These are phyloP conservation scores for Yueomyces sinensis DNA, from an alignment of 805 yeast genomes.

Conservation along the genomic window DNA sequence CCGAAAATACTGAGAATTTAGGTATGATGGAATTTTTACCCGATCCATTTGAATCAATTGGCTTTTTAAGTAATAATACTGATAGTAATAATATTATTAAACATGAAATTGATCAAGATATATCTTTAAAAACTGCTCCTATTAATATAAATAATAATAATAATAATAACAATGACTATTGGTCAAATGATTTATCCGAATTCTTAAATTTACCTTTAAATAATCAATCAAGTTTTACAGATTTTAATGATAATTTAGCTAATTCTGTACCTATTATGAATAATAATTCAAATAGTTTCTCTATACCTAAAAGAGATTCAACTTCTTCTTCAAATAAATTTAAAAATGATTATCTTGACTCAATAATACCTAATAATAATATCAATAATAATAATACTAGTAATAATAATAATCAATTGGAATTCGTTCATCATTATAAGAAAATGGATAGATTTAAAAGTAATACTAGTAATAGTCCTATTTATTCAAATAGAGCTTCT, in stretches of 20 bases:
- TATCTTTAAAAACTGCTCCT: background rate
- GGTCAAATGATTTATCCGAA: too few species aligned
- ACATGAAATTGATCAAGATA: background rate
- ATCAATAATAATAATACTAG: too few species aligned
- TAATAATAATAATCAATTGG: constrained; percentile 3
- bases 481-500: background rate
- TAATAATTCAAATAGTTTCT: background rate
- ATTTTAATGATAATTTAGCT: too few species aligned
- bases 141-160: too few species aligned
- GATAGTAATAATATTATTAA: too few species aligned
- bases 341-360: constrained; percentile 2
- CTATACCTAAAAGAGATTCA: constrained; percentile 1
- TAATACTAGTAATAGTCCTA: background rate
- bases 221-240: background rate
- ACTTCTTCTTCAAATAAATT: background rate
- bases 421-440: constrained; percentile 4
- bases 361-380: constrained; percentile 8
- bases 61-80: too few species aligned
- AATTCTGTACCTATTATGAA: too few species aligned
- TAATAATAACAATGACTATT: too few species aligned
- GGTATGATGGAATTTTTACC: background rate
- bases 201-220: background rate
- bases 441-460: constrained; percentile 1
- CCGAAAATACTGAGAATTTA: too few species aligned
- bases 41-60: background rate